phyloP scores from a whole-genome alignment of 2,329 filamentous ascomycete species.

The Neofusicoccum sp. region DNA sequence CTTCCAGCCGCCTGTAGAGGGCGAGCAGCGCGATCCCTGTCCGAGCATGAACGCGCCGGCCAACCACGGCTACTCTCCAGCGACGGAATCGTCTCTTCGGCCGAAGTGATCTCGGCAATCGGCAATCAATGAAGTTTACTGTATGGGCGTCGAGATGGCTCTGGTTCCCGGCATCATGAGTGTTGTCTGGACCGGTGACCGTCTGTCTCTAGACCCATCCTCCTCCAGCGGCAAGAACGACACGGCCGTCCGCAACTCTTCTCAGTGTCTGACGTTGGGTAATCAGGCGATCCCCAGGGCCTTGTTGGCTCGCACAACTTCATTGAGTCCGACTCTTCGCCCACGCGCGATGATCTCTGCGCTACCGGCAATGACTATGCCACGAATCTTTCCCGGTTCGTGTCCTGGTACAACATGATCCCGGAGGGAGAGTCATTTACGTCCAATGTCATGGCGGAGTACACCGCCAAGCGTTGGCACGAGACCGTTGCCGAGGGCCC shows the following conservation, averaged over 20 bases:
- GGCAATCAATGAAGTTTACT: conserved; percentile 39
- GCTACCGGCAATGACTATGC: conserved; percentile 52
- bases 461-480: conserved; percentile 44
- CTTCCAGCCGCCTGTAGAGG: conserved; percentile 1
- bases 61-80: conserved; percentile 38
- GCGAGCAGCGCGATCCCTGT: conserved; percentile 35
- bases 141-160: conserved; percentile 51
- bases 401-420: conserved; percentile 47
- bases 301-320: conserved; percentile 57
- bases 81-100: conserved; percentile 5
- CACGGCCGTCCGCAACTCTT: conserved; percentile 32
- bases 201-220: conserved; percentile 51
- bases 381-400: conserved; percentile 56
- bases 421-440: conserved; percentile 19
- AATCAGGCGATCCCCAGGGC: conserved; percentile 46
- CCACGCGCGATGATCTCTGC: conserved; percentile 57
- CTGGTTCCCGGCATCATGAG: conserved; percentile 46
- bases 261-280: not conserved
- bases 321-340: conserved; percentile 57
- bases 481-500: conserved; percentile 54
- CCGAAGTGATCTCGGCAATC: conserved; percentile 6
- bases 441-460: conserved; percentile 5
- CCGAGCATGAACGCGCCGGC: conserved; percentile 37
- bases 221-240: conserved; percentile 30
- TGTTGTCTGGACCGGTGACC: conserved; percentile 54